Percentiles rank a stretch among this genome's conserved stretches.
These are phyloP conservation scores for Alternaria brassicae DNA, from an alignment of 2,329 filamentous ascomycete genomes.

Conservation along the genomic window DNA sequence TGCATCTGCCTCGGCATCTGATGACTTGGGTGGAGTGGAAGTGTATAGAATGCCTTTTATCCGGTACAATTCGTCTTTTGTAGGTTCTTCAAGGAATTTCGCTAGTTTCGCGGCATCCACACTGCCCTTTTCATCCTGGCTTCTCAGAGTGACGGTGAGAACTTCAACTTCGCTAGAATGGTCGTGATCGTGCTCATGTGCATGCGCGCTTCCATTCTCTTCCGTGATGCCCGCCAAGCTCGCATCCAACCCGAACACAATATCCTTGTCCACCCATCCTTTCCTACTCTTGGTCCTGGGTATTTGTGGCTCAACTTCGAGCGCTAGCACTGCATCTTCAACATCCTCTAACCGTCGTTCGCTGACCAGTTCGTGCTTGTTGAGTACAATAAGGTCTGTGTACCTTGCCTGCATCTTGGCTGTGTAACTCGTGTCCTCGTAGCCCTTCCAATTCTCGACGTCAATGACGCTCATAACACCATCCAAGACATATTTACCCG, in stretches of 20 bases:
- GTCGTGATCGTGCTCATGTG: conserved; percentile 57
- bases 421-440: conserved; percentile 89
- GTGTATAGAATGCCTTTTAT: conserved; percentile 77
- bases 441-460: conserved; percentile 93
- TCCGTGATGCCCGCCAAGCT: conserved; percentile 67
- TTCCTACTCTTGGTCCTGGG: conserved; percentile 85
- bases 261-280: conserved; percentile 77
- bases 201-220: conserved; percentile 52
- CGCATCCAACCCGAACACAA: conserved; percentile 88
- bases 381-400: conserved; percentile 89
- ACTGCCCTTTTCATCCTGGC: conserved; percentile 60
- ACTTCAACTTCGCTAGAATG: conserved; percentile 92
- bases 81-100: conserved; percentile 71
- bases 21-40: conserved; percentile 56
- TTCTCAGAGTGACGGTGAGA: conserved; percentile 73
- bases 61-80: conserved; percentile 93
- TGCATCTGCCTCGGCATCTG: conserved; percentile 46
- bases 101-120: conserved; percentile 64
- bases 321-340: conserved; percentile 77
- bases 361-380: conserved; percentile 84
- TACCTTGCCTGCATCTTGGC: conserved; percentile 87
- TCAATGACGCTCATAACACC: conserved; percentile 90
- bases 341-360: conserved; percentile 80
- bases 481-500: conserved; percentile 75
- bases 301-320: conserved; percentile 75